Conservation (phyloP, 192 early-diverging fungal species). For the Chytriomyces sp. region DNA sequence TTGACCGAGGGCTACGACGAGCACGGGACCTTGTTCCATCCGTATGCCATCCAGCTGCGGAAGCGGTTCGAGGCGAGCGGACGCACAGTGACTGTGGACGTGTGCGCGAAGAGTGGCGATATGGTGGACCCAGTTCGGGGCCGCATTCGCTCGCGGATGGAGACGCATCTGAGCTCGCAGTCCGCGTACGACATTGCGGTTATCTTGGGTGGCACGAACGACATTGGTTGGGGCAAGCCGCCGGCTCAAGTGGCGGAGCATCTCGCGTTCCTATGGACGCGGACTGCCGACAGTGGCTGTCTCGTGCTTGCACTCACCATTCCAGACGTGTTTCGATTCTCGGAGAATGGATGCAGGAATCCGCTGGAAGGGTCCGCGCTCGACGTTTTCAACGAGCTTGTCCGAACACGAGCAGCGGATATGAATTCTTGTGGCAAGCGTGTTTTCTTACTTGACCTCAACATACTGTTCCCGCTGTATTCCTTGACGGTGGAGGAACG, state of each 20-base stretch:
- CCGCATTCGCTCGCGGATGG: neutral
- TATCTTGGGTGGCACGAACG: constrained; percentile 1
- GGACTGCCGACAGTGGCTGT: neutral
- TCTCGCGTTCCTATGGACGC: neutral
- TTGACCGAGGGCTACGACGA: constrained; percentile 12
- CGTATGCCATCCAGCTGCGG: constrained; percentile 9
- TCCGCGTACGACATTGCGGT: neutral
- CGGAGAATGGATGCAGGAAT: no score
- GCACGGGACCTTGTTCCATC: constrained; percentile 8
- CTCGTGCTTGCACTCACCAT: neutral
- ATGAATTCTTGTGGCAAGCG: neutral
- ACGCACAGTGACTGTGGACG: neutral
- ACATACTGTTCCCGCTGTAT: neutral
- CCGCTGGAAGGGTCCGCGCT: neutral
- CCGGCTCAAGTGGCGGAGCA: neutral
- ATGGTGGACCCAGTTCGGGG: neutral
- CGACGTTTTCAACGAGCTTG: neutral
- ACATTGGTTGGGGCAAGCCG: neutral
- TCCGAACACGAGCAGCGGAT: neutral
- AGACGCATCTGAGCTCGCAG: neutral
- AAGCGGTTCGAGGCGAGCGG: no score
- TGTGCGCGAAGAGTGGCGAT: neutral
- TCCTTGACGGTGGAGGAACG: neutral
- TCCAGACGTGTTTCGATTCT: neutral
- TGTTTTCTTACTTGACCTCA: neutral